These are phyloP conservation scores for Penicillium nucicola DNA, from an alignment of 495 filamentous ascomycete species.

Conservation along the genomic window DNA sequence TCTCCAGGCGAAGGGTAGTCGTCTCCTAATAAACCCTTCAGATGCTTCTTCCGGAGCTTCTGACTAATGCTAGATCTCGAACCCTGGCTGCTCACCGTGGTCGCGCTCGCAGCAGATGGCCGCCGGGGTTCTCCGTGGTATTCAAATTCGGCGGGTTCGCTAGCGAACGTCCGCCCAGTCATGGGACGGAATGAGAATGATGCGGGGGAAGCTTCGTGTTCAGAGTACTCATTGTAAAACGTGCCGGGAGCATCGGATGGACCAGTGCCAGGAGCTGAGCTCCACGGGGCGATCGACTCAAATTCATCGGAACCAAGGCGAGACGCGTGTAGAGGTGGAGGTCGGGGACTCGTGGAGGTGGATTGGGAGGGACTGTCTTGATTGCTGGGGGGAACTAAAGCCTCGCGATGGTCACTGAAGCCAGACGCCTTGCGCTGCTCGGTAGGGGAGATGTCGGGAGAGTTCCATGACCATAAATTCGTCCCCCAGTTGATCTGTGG, in stretches of 20 bases:
- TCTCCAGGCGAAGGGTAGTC: conserved; percentile 62
- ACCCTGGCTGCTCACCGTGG: conserved; percentile 84
- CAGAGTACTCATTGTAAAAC: conserved; percentile 43
- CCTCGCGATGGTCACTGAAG: conserved; percentile 39
- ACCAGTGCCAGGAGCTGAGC: conserved; percentile 25
- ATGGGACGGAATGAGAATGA: conserved; percentile 63
- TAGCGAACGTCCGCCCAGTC: conserved; percentile 56
- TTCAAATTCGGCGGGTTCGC: conserved; percentile 64
- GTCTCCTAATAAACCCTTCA: conserved; percentile 85
- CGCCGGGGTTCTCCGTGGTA: conserved; percentile 73
- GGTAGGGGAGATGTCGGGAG: conserved; percentile 43
- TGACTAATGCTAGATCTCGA: conserved; percentile 76
- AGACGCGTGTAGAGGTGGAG: conserved; percentile 24
- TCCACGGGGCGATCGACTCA: conserved; percentile 38
- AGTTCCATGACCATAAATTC: conserved; percentile 42
- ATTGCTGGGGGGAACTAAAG: conserved; percentile 30
- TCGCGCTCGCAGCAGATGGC: conserved; percentile 86
- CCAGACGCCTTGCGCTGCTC: conserved; percentile 41
- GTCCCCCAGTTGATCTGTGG: conserved; percentile 28
- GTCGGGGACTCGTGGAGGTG: conserved; percentile 24
- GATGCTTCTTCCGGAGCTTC: conserved; percentile 63
- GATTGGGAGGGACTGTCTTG: conserved; percentile 29
- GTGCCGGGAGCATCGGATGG: conserved; percentile 36
- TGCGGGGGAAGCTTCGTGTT: conserved; percentile 55
- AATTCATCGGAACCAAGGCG: conserved; percentile 23